A percentile compares a stretch with the other conserved stretches of the same genome.
Conservation (phyloP, 352 stramenopile species). For the Phytophthora nicotianae region DNA sequence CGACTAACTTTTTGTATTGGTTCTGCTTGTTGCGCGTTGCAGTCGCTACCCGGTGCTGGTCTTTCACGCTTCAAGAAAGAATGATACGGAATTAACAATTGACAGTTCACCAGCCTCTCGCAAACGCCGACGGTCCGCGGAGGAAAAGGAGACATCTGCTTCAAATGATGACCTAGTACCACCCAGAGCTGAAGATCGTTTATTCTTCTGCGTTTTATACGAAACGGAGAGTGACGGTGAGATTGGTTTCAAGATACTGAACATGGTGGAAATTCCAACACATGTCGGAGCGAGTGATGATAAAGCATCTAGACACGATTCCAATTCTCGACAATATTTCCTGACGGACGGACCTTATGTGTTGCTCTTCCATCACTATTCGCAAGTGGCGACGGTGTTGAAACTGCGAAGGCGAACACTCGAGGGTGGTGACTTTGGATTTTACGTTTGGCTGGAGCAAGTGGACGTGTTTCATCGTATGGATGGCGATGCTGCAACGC, state of each 20-base stretch:
- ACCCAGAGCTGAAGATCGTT: background rate
- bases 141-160: slow-evolving; percentile 1
- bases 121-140: slow-evolving; percentile 20
- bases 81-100: background rate
- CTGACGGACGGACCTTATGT: slow-evolving; percentile 44
- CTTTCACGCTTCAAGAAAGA: slow-evolving; percentile 19
- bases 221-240: slow-evolving; percentile 12
- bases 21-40: background rate
- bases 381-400: slow-evolving; percentile 26
- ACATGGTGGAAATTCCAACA: slow-evolving; percentile 27
- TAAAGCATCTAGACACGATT: background rate
- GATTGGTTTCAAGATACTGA: slow-evolving; percentile 30
- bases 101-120: slow-evolving; percentile 1
- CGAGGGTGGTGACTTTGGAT: slow-evolving; percentile 8
- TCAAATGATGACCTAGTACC: background rate
- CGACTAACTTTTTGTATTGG: slow-evolving; percentile 1
- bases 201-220: slow-evolving; percentile 37
- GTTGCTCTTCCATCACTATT: slow-evolving; percentile 34
- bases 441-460: slow-evolving; percentile 32
- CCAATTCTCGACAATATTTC: slow-evolving; percentile 31
- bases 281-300: background rate
- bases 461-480: slow-evolving; percentile 25
- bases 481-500: background rate
- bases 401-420: slow-evolving; percentile 24
- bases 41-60: slow-evolving; percentile 38